Percentiles rank a stretch among this genome's conserved stretches.
Conservation (phyloP, 2,329 filamentous ascomycete genomes). For the Botrytis galanthina region DNA sequence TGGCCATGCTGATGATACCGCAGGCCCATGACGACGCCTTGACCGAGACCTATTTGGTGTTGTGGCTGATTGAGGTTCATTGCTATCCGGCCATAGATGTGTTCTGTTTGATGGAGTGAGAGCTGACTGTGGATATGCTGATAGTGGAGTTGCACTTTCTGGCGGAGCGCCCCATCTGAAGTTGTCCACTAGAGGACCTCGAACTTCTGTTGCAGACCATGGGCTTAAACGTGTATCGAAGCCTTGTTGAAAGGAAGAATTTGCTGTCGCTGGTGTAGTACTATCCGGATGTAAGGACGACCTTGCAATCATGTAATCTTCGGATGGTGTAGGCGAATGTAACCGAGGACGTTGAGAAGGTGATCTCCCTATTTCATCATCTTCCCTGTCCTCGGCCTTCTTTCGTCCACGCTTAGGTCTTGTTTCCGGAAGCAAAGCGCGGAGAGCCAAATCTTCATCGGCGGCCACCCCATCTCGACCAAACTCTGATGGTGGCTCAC, state of each 20-base stretch:
- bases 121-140: conserved; percentile 75
- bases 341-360: conserved; percentile 61
- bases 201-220: conserved; percentile 37
- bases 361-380: conserved; percentile 53
- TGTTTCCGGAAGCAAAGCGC: conserved; percentile 77
- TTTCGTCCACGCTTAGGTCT: conserved; percentile 61
- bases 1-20: conserved; percentile 88
- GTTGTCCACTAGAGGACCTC: conserved; percentile 33
- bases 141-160: conserved; percentile 58
- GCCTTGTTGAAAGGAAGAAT: conserved; percentile 30
- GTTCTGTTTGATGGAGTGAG: conserved; percentile 61
- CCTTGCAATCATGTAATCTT: conserved; percentile 40
- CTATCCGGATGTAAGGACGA: conserved; percentile 39
- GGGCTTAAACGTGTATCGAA: conserved; percentile 32
- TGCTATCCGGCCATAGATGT: conserved; percentile 43
- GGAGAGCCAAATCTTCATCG: conserved; percentile 85
- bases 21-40: conserved; percentile 71
- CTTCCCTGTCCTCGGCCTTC: conserved; percentile 55
- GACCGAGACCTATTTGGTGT: conserved; percentile 60
- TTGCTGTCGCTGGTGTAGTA: conserved; percentile 44
- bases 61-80: conserved; percentile 71
- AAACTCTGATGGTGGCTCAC: conserved; percentile 60
- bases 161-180: conserved; percentile 43
- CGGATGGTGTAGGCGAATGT: conserved; percentile 50
- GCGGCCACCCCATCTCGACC: conserved; percentile 77